Evolutionary conservation across 2,329 filamentous ascomycete species (phyloP).

Genomic region (Fusarium floridanum): DNA sequence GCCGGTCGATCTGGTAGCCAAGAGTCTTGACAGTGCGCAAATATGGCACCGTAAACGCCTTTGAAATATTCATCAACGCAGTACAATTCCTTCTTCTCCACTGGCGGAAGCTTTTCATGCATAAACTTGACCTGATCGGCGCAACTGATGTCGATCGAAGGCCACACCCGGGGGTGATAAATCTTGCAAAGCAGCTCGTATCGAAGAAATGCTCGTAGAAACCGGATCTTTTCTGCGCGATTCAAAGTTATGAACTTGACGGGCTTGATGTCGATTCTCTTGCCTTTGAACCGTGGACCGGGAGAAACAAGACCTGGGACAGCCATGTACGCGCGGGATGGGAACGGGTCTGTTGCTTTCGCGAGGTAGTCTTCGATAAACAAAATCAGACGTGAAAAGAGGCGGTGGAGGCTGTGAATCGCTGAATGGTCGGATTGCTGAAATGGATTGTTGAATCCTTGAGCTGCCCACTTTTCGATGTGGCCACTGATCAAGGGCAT

Average conservation of each 20-base stretch:
- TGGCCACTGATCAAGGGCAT: neutral
- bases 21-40: neutral
- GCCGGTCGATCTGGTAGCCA: conserved; percentile 12
- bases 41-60: neutral
- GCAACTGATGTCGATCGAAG: neutral
- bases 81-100: neutral
- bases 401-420: neutral
- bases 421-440: neutral
- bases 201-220: neutral
- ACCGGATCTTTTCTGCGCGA: neutral
- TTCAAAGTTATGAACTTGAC: neutral
- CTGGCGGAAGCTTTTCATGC: neutral
- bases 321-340: neutral
- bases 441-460: neutral
- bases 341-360: neutral
- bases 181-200: conserved; percentile 19
- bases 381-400: neutral
- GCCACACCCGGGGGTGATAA: neutral
- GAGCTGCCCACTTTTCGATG: neutral
- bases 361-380: conserved; percentile 3
- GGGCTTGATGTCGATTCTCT: neutral
- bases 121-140: too few species aligned
- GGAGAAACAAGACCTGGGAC: neutral
- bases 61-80: conserved; percentile 7
- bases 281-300: neutral